Base-by-base conservation (phyloP, 2,329 filamentous ascomycete genomes). In the Truncatella angustata region DNA sequence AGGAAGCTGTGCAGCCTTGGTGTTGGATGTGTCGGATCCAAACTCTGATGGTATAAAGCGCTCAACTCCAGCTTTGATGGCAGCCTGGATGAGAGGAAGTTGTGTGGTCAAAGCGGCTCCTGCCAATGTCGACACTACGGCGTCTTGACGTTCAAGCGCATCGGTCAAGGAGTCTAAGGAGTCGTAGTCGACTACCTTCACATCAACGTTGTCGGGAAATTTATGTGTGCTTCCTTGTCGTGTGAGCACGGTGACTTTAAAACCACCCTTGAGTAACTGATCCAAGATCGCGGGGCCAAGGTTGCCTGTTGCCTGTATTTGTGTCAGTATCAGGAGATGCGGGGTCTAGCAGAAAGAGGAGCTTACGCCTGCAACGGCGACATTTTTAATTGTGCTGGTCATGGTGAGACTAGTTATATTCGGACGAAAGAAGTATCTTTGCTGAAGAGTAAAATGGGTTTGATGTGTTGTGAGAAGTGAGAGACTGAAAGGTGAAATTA, bases 31-130 rank as follows among this genome's bases (percentile, higher is more conserved):
- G 43, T 46, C 23, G 43, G 26, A 32, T 3, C 43, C 54, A 37
- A 79, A 87, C 51, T 87, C 82, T 2, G 79, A 79, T 1, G 83
- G 82, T 24, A 87, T 69, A 68, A 85, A 84, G 16, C 81, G 75
- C 58, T 80, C 74, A 7, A 86, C 81, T 6, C 80, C 78, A 0
- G 81, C 82, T 5, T 75, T 75, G 39, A 80, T 73, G 12, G 81
- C 75, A 1, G 82, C 84, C 45, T 86, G 78, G 44, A 85, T 73
- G 50, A 86, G 61, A 18, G 70, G 65, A 12, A 66, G 66, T 61
- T 86, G 83, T 4, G 64, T 18, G 1, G 59, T 61, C 7, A 66
- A 14, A 1, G 60, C 62, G 7, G 56, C 49, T 2, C 21, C 40
- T 21, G 59, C 64, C 21, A 86, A 70, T 0, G 76, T 68, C 3